Conservation (phyloP, 2,329 filamentous ascomycete species). For the Drechslera avenae region DNA sequence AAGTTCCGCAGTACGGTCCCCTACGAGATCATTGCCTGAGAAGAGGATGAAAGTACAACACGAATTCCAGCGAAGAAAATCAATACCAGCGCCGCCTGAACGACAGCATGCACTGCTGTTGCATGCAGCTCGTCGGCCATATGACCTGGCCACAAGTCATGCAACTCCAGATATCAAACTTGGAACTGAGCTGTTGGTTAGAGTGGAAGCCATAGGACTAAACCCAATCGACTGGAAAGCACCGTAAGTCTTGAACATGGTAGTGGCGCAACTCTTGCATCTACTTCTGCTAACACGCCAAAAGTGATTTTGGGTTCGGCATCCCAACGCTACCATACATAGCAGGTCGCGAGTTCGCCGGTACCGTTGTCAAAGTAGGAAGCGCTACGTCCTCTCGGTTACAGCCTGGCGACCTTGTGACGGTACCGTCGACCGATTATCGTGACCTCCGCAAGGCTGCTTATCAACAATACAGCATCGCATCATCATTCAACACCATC, state of each 20-base stretch:
- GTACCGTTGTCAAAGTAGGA: slow-evolving; percentile 61
- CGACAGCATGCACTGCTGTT: slow-evolving; percentile 58
- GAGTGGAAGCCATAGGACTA: slow-evolving; percentile 67
- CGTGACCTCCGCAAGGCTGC: slow-evolving; percentile 73
- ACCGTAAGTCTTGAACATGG: slow-evolving; percentile 57
- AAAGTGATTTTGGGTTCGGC: slow-evolving; percentile 71
- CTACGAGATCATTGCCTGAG: neutral
- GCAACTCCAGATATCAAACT: slow-evolving; percentile 53
- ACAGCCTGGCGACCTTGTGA: slow-evolving; percentile 47
- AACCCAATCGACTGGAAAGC: slow-evolving; percentile 81
- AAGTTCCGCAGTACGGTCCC: slow-evolving; percentile 11
- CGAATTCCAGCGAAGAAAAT: slow-evolving; percentile 16
- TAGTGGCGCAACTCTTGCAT: neutral
- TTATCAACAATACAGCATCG: slow-evolving; percentile 72
- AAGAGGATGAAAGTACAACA: slow-evolving; percentile 12
- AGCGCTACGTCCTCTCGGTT: slow-evolving; percentile 54
- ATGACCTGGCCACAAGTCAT: slow-evolving; percentile 54
- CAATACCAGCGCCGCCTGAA: slow-evolving; percentile 13
- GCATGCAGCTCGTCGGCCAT: slow-evolving; percentile 57
- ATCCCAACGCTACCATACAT: slow-evolving; percentile 71
- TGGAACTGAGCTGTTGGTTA: slow-evolving; percentile 65
- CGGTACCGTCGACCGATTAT: slow-evolving; percentile 76
- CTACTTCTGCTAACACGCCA: neutral
- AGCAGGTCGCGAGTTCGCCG: slow-evolving; percentile 71
- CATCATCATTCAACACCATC: slow-evolving; percentile 68